A percentile compares a stretch with the other conserved stretches of the same genome.
Evolutionary conservation across 78 protist species (phyloP).

Genomic region (Emiliania huxleyi): DNA sequence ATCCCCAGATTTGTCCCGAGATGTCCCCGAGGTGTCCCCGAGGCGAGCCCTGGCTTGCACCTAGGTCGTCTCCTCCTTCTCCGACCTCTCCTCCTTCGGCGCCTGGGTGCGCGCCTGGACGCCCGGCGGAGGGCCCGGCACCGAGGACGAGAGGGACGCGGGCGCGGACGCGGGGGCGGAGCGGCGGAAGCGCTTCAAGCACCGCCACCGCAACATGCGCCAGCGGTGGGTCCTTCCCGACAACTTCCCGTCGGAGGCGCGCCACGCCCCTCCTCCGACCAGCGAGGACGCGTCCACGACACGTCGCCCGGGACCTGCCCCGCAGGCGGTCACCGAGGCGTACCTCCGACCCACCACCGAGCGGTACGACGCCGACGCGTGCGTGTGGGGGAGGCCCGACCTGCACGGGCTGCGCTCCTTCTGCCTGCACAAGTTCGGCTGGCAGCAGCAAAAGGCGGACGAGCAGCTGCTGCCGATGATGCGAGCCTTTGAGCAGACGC

Average conservation of each 20-base stretch:
- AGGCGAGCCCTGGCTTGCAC: too few relatives aligned
- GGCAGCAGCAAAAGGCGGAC: neutral
- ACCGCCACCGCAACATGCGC: neutral
- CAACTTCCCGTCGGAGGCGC: neutral
- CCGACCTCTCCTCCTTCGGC: too few relatives aligned
- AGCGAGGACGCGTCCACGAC: neutral
- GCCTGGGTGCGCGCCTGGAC: too few relatives aligned
- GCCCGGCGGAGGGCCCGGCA: neutral
- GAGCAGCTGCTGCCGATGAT: slow-evolving; percentile 1
- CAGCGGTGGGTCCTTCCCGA: neutral
- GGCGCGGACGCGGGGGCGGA: neutral
- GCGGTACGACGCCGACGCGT: neutral
- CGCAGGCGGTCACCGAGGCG: neutral
- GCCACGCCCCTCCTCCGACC: too few relatives aligned
- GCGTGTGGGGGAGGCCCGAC: neutral
- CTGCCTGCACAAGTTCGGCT: slow-evolving; percentile 6
- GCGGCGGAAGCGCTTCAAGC: neutral
- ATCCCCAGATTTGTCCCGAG: too few relatives aligned
- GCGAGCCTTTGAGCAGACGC: neutral
- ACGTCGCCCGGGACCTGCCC: too few relatives aligned
- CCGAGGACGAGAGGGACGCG: neutral
- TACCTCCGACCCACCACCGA: neutral
- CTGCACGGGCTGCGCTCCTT: neutral
- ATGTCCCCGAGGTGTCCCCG: too few relatives aligned
- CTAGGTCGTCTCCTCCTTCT: too few relatives aligned